A percentile compares a stretch with the other conserved stretches of the same genome.
Conservation (phyloP, 2,329 filamentous ascomycete genomes). For the Aspergillus awamori region DNA sequence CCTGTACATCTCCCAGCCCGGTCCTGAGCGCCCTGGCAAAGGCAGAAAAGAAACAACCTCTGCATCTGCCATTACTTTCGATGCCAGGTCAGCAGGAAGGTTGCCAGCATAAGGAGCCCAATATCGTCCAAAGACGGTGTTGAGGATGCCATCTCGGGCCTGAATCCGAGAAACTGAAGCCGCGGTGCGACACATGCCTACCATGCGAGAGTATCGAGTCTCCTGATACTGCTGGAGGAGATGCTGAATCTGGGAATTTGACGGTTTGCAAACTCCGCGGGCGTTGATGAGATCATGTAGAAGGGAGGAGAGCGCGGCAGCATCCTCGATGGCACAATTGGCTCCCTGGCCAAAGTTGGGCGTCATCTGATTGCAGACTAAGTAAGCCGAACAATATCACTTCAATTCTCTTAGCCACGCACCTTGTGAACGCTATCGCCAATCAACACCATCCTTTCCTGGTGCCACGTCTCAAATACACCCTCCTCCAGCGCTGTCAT, state of each 20-base stretch:
- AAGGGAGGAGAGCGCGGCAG: constrained; percentile 38
- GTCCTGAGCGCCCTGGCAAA: constrained; percentile 11
- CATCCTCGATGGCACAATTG: constrained; percentile 47
- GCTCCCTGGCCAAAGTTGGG: constrained; percentile 45
- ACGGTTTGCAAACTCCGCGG: background rate
- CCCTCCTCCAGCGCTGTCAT: constrained; percentile 32
- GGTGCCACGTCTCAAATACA: constrained; percentile 28
- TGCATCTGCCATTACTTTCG: constrained; percentile 22
- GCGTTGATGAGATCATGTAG: constrained; percentile 22
- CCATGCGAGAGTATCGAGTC: constrained; percentile 19
- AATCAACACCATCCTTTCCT: constrained; percentile 26
- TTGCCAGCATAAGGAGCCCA: constrained; percentile 20
- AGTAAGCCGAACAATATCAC: background rate
- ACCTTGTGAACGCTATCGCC: constrained; percentile 36
- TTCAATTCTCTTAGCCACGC: background rate
- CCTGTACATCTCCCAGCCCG: constrained; percentile 19
- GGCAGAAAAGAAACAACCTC: constrained; percentile 19
- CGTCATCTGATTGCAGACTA: constrained; percentile 30
- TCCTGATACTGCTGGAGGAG: constrained; percentile 17
- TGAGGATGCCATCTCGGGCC: constrained; percentile 22
- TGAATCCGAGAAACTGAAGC: constrained; percentile 22
- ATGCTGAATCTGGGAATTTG: constrained; percentile 3
- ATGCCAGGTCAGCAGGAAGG: constrained; percentile 20
- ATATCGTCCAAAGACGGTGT: constrained; percentile 23
- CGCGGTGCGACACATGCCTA: constrained; percentile 19